phyloP scores from a whole-genome alignment of 148 eudicot species.

The Rhododendron molle region DNA sequence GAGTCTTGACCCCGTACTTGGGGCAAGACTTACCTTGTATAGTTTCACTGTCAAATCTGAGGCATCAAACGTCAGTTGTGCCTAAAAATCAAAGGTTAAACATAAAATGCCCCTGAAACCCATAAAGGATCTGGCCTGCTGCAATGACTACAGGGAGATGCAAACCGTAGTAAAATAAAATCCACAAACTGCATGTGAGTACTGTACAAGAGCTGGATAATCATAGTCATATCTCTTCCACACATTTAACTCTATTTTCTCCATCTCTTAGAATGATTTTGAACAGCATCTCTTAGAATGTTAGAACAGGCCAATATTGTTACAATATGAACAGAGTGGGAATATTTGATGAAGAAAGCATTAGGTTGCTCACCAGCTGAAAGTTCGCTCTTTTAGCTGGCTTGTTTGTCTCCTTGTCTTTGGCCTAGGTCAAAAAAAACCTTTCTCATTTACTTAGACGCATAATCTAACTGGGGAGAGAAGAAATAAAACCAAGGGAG shows the following conservation, averaged over 20 bases:
- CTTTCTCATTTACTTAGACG: slow-evolving; percentile 4
- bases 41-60: neutral
- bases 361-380: slow-evolving; percentile 36
- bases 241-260: slow-evolving; percentile 3
- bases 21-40: neutral
- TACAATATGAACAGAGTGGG: neutral
- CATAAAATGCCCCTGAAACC: neutral
- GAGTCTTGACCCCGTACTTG: neutral
- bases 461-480: neutral
- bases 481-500: slow-evolving; percentile 7
- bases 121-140: neutral
- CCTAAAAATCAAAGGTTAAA: neutral
- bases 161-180: neutral
- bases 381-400: slow-evolving; percentile 25
- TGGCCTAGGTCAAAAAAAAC: slow-evolving; percentile 40
- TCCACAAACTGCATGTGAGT: neutral
- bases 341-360: slow-evolving; percentile 5
- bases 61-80: neutral
- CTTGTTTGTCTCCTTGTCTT: slow-evolving; percentile 41
- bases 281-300: slow-evolving; percentile 5
- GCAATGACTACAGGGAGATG: neutral
- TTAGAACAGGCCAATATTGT: neutral
- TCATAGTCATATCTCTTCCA: slow-evolving; percentile 2
- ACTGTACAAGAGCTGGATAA: neutral
- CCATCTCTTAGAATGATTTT: slow-evolving; percentile 4